phyloP scores from a whole-genome alignment of 768 basidiomycete genomes.

The Galerina sulciceps region DNA sequence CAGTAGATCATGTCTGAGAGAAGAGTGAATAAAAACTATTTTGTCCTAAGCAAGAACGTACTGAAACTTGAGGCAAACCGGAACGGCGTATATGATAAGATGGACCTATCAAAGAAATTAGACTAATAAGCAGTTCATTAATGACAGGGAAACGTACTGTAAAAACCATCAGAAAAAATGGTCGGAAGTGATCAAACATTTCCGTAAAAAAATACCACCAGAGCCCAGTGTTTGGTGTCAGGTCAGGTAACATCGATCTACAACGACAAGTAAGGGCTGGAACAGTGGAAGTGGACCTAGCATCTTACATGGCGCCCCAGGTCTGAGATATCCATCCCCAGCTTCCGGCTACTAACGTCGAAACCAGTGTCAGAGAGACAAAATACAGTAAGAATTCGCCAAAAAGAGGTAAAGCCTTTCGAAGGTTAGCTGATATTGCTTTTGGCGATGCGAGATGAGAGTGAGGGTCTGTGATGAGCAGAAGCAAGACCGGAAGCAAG shows the following conservation, averaged over 20 bases:
- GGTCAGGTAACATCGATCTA: slow-evolving; percentile 82
- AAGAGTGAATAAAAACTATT: background rate
- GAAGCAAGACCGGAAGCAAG: slow-evolving; percentile 65
- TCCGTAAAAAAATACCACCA: slow-evolving; percentile 99
- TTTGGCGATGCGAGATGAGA: slow-evolving; percentile 72
- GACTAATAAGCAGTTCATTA: background rate
- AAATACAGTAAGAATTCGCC: slow-evolving; percentile 59
- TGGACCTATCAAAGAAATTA: slow-evolving; percentile 60
- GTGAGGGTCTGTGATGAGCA: slow-evolving; percentile 63
- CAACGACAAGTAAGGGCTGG: background rate
- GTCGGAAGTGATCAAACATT: slow-evolving; percentile 98
- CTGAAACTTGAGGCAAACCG: slow-evolving; percentile 90
- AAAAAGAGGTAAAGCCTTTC: slow-evolving; percentile 39
- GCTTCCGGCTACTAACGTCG: slow-evolving; percentile 61
- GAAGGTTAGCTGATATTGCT: slow-evolving; percentile 32
- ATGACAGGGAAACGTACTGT: slow-evolving; percentile 56
- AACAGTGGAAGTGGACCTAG: background rate
- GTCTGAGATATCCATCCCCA: slow-evolving; percentile 75
- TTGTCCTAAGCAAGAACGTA: slow-evolving; percentile 41
- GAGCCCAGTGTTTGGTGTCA: slow-evolving; percentile 92
- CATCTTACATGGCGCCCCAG: slow-evolving; percentile 82
- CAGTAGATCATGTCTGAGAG: slow-evolving; percentile 76
- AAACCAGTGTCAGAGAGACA: slow-evolving; percentile 48
- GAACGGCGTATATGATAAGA: slow-evolving; percentile 78
- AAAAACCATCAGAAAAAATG: slow-evolving; percentile 95